Evolutionary conservation across 2,329 filamentous ascomycete genomes (phyloP), one percentile per base, ranked within the genome.

Genomic region (Lasiodiplodia theobromae): DNA sequence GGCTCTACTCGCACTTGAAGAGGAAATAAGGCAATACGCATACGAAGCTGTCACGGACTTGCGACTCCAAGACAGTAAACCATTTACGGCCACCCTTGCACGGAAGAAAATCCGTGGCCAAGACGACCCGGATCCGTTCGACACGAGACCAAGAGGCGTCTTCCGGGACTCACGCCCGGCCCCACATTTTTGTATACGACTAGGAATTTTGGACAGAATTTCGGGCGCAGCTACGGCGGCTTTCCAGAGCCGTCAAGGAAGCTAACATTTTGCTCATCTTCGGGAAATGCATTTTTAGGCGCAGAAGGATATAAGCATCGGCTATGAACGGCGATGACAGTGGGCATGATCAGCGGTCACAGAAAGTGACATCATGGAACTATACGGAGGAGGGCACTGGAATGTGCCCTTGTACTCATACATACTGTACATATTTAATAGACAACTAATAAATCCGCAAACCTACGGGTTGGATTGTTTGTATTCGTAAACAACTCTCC

Each of bases 1-100:
- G 81, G 73, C 75, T 82, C 23, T 84, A 84, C 75, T 82, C 80
- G 47, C 81, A 83, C 70, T 71, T 80, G 60, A 69, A 68, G 51
- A 34, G 67, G 25, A 68, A 68, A 51, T 68, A 51, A 68, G 8
- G 49, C 23, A 31, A 31, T 11, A 23, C 40, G 16, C 21, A 28
- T n/a, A 40, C 21, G n/a, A 8, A 16, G 12, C 18, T 49, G 31
- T 12, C 44, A 58, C 34, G 18, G 44, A 40, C 31, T 16, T 38
- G 21, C 34, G n/a, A 11, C n/a, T 23, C 37, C 54, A 7, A 28
- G 54, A 25, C 37, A 40, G 21, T 21, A 34, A 40, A 25, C 1
- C 18, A 10, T 28, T n/a, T 21, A 47, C n/a, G 18, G 44, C 44
- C 44, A 47, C 8, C 44, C 44, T 10, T 47, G 16, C n/a, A 47